These are phyloP conservation scores for Cyclotella distinguenda DNA, from an alignment of 108 stramenopile genomes.

Conservation along the genomic window DNA sequence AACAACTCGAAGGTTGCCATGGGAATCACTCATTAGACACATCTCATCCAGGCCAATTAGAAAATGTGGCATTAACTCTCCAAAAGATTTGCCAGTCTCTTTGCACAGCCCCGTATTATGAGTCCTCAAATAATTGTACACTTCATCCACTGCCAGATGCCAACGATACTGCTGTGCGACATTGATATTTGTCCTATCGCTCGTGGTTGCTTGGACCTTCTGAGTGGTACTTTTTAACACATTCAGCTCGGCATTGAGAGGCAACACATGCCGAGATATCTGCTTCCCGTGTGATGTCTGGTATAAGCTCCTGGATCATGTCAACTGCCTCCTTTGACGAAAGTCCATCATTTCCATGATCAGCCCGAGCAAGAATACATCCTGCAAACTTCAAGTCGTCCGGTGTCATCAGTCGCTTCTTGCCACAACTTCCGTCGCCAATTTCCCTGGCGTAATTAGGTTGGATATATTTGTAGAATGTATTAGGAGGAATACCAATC, in stretches of 20 bases:
- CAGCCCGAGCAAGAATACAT: too few species aligned
- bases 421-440: too few species aligned
- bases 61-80: conserved; percentile 21
- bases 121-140: neutral
- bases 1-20: conserved; percentile 13
- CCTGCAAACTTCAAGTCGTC: too few species aligned
- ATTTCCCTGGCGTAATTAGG: too few species aligned
- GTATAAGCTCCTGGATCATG: too few species aligned
- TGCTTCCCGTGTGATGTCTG: too few species aligned
- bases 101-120: conserved; percentile 18
- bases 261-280: neutral
- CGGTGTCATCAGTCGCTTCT: too few species aligned
- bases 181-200: conserved; percentile 6
- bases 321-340: too few species aligned
- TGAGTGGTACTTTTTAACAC: neutral
- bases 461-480: too few species aligned
- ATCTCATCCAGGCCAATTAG: conserved; percentile 19
- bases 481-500: too few species aligned
- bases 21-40: conserved; percentile 7
- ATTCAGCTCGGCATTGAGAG: neutral
- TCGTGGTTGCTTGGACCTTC: conserved; percentile 19
- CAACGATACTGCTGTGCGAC: conserved; percentile 31
- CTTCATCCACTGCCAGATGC: conserved; percentile 7
- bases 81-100: conserved; percentile 19
- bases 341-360: too few species aligned